Conservation (phyloP, 2,329 filamentous ascomycete genomes). For the Botrytis byssoidea region DNA sequence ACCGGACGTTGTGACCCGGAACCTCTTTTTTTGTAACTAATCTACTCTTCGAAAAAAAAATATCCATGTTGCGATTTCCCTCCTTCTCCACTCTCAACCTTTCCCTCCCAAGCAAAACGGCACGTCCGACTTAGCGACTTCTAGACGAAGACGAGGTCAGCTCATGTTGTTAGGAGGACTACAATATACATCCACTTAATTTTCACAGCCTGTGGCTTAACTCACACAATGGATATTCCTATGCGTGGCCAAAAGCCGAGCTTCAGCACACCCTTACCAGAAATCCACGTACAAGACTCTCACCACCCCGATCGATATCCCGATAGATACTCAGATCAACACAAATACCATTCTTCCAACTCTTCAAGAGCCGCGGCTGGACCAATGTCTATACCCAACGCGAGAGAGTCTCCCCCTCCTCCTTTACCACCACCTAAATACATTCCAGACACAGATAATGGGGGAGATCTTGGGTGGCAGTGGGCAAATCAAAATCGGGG, state of each 20-base stretch:
- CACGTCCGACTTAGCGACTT: constrained; percentile 31
- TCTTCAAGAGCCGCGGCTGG: constrained; percentile 45
- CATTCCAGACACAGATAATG: constrained; percentile 50
- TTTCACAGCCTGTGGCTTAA: constrained; percentile 5
- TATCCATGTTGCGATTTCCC: constrained; percentile 34
- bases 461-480: constrained; percentile 58
- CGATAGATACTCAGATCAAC: constrained; percentile 31
- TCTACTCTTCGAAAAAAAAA: constrained; percentile 30
- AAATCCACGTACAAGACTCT: constrained; percentile 45
- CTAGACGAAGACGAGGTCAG: constrained; percentile 14
- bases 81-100: constrained; percentile 29
- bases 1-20: background rate
- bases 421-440: constrained; percentile 62
- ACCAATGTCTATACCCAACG: constrained; percentile 63
- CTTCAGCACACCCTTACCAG: constrained; percentile 37
- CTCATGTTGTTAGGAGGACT: constrained; percentile 12
- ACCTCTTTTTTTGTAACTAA: constrained; percentile 24
- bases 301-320: constrained; percentile 38
- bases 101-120: constrained; percentile 27
- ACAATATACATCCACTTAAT: constrained; percentile 10
- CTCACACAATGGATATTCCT: constrained; percentile 45
- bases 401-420: constrained; percentile 54
- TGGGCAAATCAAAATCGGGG: constrained; percentile 56
- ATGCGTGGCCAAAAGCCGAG: constrained; percentile 33
- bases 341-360: constrained; percentile 36